Conservation (phyloP, 2,329 filamentous ascomycete species). For the Aspergillus sojae region DNA sequence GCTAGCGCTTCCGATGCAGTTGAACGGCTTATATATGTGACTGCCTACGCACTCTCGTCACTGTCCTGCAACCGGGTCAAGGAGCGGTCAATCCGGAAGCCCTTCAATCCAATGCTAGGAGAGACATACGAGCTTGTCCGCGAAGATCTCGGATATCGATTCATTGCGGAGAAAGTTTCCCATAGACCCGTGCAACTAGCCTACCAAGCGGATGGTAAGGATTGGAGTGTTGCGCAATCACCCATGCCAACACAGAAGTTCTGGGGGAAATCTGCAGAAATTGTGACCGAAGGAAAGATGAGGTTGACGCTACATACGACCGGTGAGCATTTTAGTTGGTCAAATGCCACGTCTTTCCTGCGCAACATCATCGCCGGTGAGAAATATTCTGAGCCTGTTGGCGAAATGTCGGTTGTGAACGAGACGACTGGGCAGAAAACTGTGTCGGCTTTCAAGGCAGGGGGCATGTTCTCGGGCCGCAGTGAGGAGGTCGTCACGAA, state of each 20-base stretch:
- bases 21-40: conserved; percentile 79
- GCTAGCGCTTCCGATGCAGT: conserved; percentile 57
- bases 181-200: conserved; percentile 92
- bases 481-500: conserved; percentile 86
- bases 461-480: conserved; percentile 95
- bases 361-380: conserved; percentile 97
- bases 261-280: conserved; percentile 95
- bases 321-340: conserved; percentile 88
- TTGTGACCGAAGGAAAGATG: conserved; percentile 87
- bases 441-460: conserved; percentile 86
- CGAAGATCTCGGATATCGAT: conserved; percentile 81
- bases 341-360: conserved; percentile 82
- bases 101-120: conserved; percentile 94
- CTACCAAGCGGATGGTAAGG: conserved; percentile 83
- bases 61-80: conserved; percentile 82
- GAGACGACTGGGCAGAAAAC: conserved; percentile 83
- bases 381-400: conserved; percentile 95
- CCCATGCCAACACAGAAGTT: conserved; percentile 93
- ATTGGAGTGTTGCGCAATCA: conserved; percentile 86
- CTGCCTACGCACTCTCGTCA: conserved; percentile 86
- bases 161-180: conserved; percentile 93
- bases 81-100: conserved; percentile 90
- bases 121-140: conserved; percentile 94
- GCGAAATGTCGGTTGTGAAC: conserved; percentile 81
- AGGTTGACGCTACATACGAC: conserved; percentile 73